A percentile compares a stretch with the other conserved stretches of the same genome.
Evolutionary conservation across 2,329 filamentous ascomycete species (phyloP).

Genomic region (Phialophora chinensis): DNA sequence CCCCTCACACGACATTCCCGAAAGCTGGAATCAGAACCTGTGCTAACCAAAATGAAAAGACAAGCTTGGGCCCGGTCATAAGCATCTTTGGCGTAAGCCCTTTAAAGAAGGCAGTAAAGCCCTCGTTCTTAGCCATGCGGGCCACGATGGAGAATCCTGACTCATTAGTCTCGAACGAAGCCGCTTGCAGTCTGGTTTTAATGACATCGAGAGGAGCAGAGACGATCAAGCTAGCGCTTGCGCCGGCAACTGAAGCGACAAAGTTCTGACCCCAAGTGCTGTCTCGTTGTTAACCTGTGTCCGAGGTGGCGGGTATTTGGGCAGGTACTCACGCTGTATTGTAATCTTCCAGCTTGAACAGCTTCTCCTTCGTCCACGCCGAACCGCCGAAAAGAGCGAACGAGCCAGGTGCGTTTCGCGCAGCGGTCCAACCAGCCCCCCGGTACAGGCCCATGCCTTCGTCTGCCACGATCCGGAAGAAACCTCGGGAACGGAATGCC

Average conservation of each 20-base stretch:
- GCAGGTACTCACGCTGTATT: constrained; percentile 68
- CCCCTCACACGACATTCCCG: constrained; percentile 13
- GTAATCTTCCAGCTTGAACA: constrained; percentile 90
- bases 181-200: constrained; percentile 87
- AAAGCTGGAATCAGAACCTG: constrained; percentile 70
- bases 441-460: constrained; percentile 96
- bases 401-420: constrained; percentile 93
- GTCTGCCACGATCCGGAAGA: constrained; percentile 86
- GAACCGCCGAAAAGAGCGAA: constrained; percentile 98
- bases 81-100: constrained; percentile 94
- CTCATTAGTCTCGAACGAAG: constrained; percentile 86
- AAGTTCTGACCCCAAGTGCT: constrained; percentile 88
- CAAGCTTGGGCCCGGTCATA: constrained; percentile 98
- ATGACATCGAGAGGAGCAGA: constrained; percentile 97
- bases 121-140: constrained; percentile 94
- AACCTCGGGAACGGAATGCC: constrained; percentile 90
- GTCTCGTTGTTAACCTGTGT: not conserved
- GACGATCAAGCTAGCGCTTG: constrained; percentile 91
- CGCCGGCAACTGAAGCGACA: constrained; percentile 91
- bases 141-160: constrained; percentile 87
- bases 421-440: constrained; percentile 73
- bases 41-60: constrained; percentile 99
- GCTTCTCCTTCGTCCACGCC: constrained; percentile 95
- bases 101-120: constrained; percentile 91
- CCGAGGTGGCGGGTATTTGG: not conserved